These are phyloP conservation scores for Pseudomonodictys pantanalensis DNA, from an alignment of 495 filamentous ascomycete species.

Conservation along the genomic window DNA sequence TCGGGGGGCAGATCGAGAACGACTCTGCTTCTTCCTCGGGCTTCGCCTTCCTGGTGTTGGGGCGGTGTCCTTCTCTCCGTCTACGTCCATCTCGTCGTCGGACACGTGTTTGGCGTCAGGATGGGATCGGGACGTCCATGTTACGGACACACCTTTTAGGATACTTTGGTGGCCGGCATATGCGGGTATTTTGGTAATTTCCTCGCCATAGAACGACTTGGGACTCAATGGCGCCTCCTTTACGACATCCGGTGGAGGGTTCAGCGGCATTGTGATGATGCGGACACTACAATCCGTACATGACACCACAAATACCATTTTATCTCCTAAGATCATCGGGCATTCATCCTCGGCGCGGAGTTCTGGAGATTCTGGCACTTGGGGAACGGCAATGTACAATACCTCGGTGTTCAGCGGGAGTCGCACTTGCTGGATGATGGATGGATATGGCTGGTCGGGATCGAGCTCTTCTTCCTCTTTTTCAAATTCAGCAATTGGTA, in stretches of 20 bases:
- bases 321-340: constrained; percentile 58
- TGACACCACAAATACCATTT: constrained; percentile 66
- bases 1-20: constrained; percentile 17
- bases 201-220: constrained; percentile 22
- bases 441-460: constrained; percentile 49
- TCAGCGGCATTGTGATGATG: constrained; percentile 69
- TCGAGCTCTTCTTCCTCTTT: constrained; percentile 60
- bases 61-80: constrained; percentile 20
- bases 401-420: constrained; percentile 39
- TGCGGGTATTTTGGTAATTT: constrained; percentile 21
- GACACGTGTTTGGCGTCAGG: constrained; percentile 34
- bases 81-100: constrained; percentile 32
- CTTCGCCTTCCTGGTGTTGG: constrained; percentile 3
- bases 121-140: constrained; percentile 54
- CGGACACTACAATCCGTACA: constrained; percentile 68
- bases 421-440: constrained; percentile 41
- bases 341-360: constrained; percentile 47
- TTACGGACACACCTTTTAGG: constrained; percentile 64
- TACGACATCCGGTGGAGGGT: constrained; percentile 62
- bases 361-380: constrained; percentile 27
- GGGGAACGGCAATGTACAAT: constrained; percentile 41
- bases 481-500: constrained; percentile 47
- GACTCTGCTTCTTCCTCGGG: constrained; percentile 5
- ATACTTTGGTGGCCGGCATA: constrained; percentile 34
- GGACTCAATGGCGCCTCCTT: constrained; percentile 35